A percentile compares a stretch with the other conserved stretches of the same genome.
These are phyloP conservation scores for Passalora sequoiae DNA, from an alignment of 2,329 filamentous ascomycete species.

Conservation along the genomic window DNA sequence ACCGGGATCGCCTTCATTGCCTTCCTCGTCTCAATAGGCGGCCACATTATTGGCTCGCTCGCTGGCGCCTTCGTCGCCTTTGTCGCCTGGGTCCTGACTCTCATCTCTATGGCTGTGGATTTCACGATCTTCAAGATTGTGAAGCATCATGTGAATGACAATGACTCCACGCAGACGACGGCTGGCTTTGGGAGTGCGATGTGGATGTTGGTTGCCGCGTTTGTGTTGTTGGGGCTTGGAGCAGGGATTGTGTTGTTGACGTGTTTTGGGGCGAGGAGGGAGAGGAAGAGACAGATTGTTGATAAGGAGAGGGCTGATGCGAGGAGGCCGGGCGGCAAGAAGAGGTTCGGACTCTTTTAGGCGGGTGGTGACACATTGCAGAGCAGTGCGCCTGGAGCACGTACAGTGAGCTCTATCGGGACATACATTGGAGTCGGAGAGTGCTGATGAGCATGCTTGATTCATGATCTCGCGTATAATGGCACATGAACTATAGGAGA, in stretches of 20 bases:
- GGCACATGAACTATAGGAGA: too few species aligned
- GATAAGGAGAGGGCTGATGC: conserved; percentile 2
- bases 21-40: conserved; percentile 51
- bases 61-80: conserved; percentile 48
- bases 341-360: neutral
- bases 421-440: too few species aligned
- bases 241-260: conserved; percentile 56
- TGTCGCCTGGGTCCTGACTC: conserved; percentile 47
- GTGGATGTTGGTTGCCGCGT: conserved; percentile 56
- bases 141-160: conserved; percentile 49
- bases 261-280: conserved; percentile 22
- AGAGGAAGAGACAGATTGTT: conserved; percentile 17
- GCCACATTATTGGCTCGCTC: conserved; percentile 50
- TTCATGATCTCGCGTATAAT: too few species aligned
- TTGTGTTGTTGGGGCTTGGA: conserved; percentile 52
- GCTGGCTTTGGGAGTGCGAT: conserved; percentile 53
- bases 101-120: conserved; percentile 51
- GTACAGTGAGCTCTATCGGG: too few species aligned
- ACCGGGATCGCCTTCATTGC: conserved; percentile 54
- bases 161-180: conserved; percentile 30
- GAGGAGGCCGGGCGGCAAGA: neutral
- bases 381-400: too few species aligned
- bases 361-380: too few species aligned
- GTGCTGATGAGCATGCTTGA: too few species aligned
- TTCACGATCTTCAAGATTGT: conserved; percentile 55